Evolutionary conservation across 768 basidiomycete genomes (phyloP).

Genomic region (Boletus subparvulus): DNA sequence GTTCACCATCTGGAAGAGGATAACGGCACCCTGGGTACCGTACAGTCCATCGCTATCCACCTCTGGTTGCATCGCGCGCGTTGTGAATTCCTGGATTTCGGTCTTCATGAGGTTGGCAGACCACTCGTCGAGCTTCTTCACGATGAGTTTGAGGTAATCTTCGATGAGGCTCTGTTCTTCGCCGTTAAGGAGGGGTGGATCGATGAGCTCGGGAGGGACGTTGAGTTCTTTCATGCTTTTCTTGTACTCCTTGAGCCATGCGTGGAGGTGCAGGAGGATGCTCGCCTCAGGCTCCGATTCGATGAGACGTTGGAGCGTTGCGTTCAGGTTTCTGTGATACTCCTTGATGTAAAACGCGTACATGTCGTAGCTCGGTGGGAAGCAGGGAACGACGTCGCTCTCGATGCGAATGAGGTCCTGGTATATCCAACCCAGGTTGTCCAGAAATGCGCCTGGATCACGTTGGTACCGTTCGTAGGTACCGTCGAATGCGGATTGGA

Average conservation of each 20-base stretch:
- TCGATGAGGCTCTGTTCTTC: slow-evolving; percentile 93
- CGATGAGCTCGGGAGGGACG: slow-evolving; percentile 74
- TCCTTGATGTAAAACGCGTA: slow-evolving; percentile 79
- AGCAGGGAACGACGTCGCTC: slow-evolving; percentile 84
- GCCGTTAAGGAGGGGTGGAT: slow-evolving; percentile 91
- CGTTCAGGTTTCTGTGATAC: slow-evolving; percentile 86
- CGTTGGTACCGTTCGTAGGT: slow-evolving; percentile 62
- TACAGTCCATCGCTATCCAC: slow-evolving; percentile 86
- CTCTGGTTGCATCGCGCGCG: slow-evolving; percentile 84
- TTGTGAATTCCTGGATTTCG: slow-evolving; percentile 80
- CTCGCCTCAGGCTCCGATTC: slow-evolving; percentile 83
- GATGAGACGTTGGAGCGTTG: slow-evolving; percentile 66
- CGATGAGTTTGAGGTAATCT: slow-evolving; percentile 90
- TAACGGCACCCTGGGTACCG: slow-evolving; percentile 88
- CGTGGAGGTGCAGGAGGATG: slow-evolving; percentile 78
- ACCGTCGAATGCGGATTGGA: slow-evolving; percentile 66
- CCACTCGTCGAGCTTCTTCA: slow-evolving; percentile 97
- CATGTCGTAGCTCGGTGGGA: slow-evolving; percentile 91
- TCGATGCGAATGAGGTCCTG: slow-evolving; percentile 94
- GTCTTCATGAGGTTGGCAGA: slow-evolving; percentile 90
- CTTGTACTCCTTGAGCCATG: slow-evolving; percentile 96
- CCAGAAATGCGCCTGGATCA: slow-evolving; percentile 72
- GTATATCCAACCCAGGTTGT: slow-evolving; percentile 85
- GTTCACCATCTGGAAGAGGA: slow-evolving; percentile 98
- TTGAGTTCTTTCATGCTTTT: slow-evolving; percentile 93